Evolutionary conservation across 805 yeast species (phyloP), one percentile per base, ranked within the genome.

Genomic region (Candida ulmi): DNA sequence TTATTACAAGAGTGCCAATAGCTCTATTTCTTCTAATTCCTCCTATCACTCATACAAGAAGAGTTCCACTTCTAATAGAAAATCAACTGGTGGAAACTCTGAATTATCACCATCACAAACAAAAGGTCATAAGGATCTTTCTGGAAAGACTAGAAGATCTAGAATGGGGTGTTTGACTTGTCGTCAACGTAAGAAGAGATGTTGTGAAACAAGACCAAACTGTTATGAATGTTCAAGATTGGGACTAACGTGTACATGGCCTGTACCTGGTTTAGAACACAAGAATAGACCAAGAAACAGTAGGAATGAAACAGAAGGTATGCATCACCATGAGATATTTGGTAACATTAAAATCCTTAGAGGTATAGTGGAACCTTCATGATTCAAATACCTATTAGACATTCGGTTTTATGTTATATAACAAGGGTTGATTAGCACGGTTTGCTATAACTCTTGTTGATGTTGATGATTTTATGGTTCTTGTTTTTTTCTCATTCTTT

Each of bases 91-190:
- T n/a, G n/a, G n/a, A n/a, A 23, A 23, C 8, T 11, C 8, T 23
- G 8, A 23, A 23, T 23, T 23, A 23, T 23, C 8, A 8, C 25
- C 11, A 23, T 23, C 9, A 23, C 11, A 11, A 23, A 23, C 8
- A 23, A 8, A 11, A 11, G 25, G 25, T 23, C 11, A 23, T 8
- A 30, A 30, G 18, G 35, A 35, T 12, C 24, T 30, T 17, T 32
- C 43, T 34, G 39, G 33, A 13, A 51, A 40, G 38, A 52, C 44
- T 18, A 63, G 66, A 49, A 63, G 87, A 41, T 77, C 83, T 15
- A 68, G 86, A 51, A 68, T 71, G 69, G 95, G 95, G 0, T 85
- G 95, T 56, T 63, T 82, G 32, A 83, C 95, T 2, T 85, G 95
- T 50, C 72, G 93, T 33, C 76, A 74, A 43, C 62, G 95, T 19